Conservation (phyloP, 1,284 basidiomycete genomes). For the Stygiomarasmius scandens region DNA sequence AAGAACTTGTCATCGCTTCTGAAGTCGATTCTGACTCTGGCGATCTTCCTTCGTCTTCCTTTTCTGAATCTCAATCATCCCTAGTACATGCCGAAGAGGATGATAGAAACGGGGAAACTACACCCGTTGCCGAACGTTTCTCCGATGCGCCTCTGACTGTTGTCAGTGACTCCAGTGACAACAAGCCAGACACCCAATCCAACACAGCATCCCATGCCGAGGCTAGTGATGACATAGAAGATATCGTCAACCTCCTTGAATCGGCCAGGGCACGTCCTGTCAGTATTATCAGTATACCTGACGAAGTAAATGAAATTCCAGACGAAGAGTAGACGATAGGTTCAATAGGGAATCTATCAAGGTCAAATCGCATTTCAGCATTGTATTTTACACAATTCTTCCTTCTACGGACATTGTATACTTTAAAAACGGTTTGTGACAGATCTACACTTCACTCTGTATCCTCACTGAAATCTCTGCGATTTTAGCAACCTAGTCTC, state of each 20-base stretch:
- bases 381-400: background rate
- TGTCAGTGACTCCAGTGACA: background rate
- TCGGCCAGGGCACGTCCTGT: slow-evolving; percentile 43
- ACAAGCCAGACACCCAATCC: background rate
- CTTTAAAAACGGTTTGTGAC: background rate
- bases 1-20: background rate
- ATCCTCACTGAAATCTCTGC: background rate
- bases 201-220: slow-evolving; percentile 10
- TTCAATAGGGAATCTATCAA: background rate
- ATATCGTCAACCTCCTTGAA: slow-evolving; percentile 68
- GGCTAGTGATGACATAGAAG: slow-evolving; percentile 52
- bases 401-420: background rate
- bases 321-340: slow-evolving; percentile 37
- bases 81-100: background rate
- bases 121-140: background rate
- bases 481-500: background rate
- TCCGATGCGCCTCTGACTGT: background rate
- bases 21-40: background rate
- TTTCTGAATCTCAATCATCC: background rate
- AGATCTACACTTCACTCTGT: background rate
- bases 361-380: background rate
- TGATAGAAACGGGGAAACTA: background rate
- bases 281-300: slow-evolving; percentile 50
- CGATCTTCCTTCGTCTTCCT: background rate
- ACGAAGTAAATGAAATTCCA: slow-evolving; percentile 50